phyloP scores from a whole-genome alignment of 1,139 yeast species.

The Sugiyamaella pinicola region DNA sequence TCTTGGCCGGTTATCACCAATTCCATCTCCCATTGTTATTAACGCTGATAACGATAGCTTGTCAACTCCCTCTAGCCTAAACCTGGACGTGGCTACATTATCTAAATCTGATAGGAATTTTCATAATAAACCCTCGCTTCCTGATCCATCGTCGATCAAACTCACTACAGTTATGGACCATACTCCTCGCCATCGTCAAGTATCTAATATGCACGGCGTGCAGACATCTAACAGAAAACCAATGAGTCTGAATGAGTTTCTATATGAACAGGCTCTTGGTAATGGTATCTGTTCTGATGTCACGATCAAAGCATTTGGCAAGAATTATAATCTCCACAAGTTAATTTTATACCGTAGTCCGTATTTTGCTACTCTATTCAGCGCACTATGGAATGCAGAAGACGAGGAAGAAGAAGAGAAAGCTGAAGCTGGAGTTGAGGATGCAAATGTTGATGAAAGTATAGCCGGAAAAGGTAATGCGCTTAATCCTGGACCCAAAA shows the following conservation, averaged over 20 bases:
- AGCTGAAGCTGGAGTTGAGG: neutral
- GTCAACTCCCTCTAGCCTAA: neutral
- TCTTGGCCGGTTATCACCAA: neutral
- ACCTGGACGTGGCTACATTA: neutral
- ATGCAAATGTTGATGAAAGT: neutral
- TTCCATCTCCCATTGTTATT: neutral
- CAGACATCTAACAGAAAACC: slow-evolving; percentile 17
- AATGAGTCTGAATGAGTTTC: slow-evolving; percentile 38
- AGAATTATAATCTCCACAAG: slow-evolving; percentile 48
- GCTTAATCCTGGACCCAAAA: too few relatives aligned
- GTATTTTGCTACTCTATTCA: slow-evolving; percentile 50
- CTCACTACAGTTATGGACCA: slow-evolving; percentile 12
- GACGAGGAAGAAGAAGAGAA: slow-evolving; percentile 36
- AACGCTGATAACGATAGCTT: neutral
- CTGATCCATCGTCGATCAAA: neutral
- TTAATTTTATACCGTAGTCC: slow-evolving; percentile 51
- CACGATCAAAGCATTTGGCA: slow-evolving; percentile 49
- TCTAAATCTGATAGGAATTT: neutral
- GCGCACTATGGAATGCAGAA: slow-evolving; percentile 46
- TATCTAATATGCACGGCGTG: slow-evolving; percentile 19
- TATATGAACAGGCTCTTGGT: slow-evolving; percentile 46
- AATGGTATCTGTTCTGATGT: slow-evolving; percentile 52
- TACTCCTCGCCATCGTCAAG: slow-evolving; percentile 22
- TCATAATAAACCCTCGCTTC: neutral
- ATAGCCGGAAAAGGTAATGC: neutral